Evolutionary conservation across 2,329 filamentous ascomycete genomes (phyloP).

Genomic region (Cryphonectria radicalis): DNA sequence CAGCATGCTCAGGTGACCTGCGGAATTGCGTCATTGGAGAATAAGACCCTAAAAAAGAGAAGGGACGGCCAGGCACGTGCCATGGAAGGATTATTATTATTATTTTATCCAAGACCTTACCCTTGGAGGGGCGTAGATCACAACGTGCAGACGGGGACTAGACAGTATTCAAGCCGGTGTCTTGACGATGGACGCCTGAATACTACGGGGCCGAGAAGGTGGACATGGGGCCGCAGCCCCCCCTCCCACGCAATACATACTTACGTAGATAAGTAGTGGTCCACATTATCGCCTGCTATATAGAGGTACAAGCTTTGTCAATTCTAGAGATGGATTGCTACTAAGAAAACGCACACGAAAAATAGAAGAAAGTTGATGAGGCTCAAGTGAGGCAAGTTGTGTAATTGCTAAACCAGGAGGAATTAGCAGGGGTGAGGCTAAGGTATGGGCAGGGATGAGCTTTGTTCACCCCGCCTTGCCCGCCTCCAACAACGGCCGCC

Average conservation of each 20-base stretch:
- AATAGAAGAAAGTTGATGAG: neutral
- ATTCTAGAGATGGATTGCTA: too few relatives aligned
- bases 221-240: neutral
- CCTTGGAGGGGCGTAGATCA: neutral
- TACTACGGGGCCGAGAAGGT: neutral
- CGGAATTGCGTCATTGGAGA: conserved; percentile 14
- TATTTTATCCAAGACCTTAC: neutral
- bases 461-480: neutral
- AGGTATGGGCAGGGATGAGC: neutral
- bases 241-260: neutral
- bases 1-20: conserved; percentile 5
- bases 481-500: neutral
- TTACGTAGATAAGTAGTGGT: neutral
- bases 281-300: neutral
- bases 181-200: too few relatives aligned
- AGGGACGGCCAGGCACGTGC: neutral
- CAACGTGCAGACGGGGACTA: neutral
- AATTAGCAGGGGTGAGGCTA: neutral
- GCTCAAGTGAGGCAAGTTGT: conserved; percentile 3
- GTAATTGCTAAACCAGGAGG: conserved; percentile 8
- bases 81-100: neutral
- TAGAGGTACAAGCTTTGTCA: neutral
- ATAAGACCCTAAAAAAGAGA: neutral
- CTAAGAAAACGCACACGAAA: neutral
- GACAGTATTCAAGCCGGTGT: neutral